Base-by-base conservation (phyloP, 345 rosid species). In the Eucalyptus lansdowneana region DNA sequence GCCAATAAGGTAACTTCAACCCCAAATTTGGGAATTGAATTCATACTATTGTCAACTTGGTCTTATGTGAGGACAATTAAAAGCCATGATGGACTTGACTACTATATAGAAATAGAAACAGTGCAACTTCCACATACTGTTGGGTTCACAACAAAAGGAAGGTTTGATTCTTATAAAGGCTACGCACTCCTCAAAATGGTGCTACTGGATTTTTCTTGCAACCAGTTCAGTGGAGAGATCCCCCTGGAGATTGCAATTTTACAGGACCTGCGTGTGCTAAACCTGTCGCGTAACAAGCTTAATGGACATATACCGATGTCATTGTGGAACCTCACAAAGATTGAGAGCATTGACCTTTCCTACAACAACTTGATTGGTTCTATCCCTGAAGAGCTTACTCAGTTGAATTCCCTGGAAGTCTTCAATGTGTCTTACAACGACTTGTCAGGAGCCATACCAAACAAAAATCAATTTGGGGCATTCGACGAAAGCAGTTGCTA, bases 221-320 rank as follows among this genome's bases (percentile, higher is more conserved):
- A 60, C 15, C 67, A 11, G 0, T 60, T 60, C 0, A 27, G 4
- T 3, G 67, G 67, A 0, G 15, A 60, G 67, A 60, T 60, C 31
- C 31, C 67, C 0, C 8, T 0, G 0, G 31, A 60, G 67, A 60
- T 60, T 60, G 67, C 67, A 60, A 60, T 10, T 0, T 60, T 11
- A 5, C 31, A 27, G 0, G 67, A 60, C 31, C 1, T 60, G 31
- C 15, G 0, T 11, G 2, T 60, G n/a, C 8, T 60, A 2, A 11
- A 60, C 15, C 4, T 60, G 1, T 60, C 31, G 0, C 0, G 3
- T 27, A 60, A 60, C 67, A 60, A 60, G n/a, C 67, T 60, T 0
- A 25, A 0, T 0, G 31, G 67, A 27, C 15, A 0, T 60, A 60
- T 60, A 27, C 31, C 31, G 4, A 60, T 0, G 8, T 60, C 67